Evolutionary conservation across 2,329 filamentous ascomycete species (phyloP), one percentile per base, ranked within the genome.

Genomic region (Hortaea werneckii): DNA sequence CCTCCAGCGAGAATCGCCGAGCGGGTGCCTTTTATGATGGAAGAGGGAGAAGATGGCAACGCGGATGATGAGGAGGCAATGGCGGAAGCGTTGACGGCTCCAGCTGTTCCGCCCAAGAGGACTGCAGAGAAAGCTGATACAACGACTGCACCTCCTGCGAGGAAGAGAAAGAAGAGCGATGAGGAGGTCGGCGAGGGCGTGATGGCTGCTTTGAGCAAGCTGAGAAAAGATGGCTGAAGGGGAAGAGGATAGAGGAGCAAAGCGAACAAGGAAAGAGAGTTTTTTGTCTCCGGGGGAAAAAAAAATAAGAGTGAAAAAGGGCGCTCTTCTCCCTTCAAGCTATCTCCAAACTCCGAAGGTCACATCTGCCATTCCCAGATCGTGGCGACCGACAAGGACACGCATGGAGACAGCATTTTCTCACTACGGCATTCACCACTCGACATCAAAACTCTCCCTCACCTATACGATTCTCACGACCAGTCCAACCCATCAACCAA

Each of bases 131-230:
- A 44, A n/a, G 35, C 39, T 28, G 20, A 46, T 13, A 44, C 48
- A 41, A 35, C 37, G 5, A 37, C 37, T 10, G 32, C 9, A n/a
- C 32, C 32, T 9, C 32, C 32, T 35, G 40, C 54, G 20, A 9
- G 7, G 13, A 41, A 27, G 12, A 41, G 27, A 12, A 67, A 67
- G 54, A 58, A 64, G 30, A 67, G 68, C 51, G 56, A 58, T 27
- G 57, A 58, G 40, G 64, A 71, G 10, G 57, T 79, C 49, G 75
- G 69, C 53, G 76, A 79, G 41, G 78, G 78, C 7, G 72, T 82
- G 42, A 71, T 74, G 65, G 75, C 76, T 29, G 78, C 78, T 5
- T 58, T 82, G 42, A 74, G 70, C 41, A 80, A 73, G 53, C 59
- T 81, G 41, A 66, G 78, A 41, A 50, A 30, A 20, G 43, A 43